Conservation (phyloP, 106 monocot species). For the Allium cepa region DNA sequence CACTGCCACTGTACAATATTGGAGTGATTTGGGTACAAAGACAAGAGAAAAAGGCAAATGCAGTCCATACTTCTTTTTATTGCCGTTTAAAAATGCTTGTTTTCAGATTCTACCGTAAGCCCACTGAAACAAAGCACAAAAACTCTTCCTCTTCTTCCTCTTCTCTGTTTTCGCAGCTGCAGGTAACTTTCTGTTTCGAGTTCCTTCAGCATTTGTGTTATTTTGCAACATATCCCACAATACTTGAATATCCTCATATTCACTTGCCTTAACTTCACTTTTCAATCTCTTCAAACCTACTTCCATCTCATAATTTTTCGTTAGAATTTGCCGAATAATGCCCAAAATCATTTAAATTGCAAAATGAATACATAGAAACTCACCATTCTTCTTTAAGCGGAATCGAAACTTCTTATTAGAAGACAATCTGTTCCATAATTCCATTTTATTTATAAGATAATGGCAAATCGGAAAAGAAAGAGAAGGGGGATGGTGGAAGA, state of each 20-base stretch:
- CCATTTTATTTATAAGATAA: too few relatives aligned
- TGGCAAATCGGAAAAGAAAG: too few relatives aligned
- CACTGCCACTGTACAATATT: background rate
- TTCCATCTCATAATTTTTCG: too few relatives aligned
- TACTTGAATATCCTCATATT: slow-evolving; percentile 2
- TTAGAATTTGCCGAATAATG: too few relatives aligned
- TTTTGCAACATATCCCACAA: slow-evolving; percentile 6
- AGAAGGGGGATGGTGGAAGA: too few relatives aligned
- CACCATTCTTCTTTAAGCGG: too few relatives aligned
- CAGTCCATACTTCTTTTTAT: background rate
- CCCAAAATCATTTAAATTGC: too few relatives aligned
- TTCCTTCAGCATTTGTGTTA: background rate
- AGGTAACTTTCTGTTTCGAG: background rate
- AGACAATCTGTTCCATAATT: too few relatives aligned
- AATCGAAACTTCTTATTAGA: too few relatives aligned
- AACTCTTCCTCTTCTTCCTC: background rate
- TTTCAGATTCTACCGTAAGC: background rate
- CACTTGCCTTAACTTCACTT: background rate
- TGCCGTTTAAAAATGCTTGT: background rate
- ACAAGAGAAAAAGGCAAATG: background rate
- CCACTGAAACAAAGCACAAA: background rate
- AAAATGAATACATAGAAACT: background rate
- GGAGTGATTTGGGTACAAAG: background rate
- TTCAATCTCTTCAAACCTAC: slow-evolving; percentile 1
- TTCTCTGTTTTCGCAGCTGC: background rate